Conservation (phyloP, 208 protist species). For the Trypanosoma platydactyli region DNA sequence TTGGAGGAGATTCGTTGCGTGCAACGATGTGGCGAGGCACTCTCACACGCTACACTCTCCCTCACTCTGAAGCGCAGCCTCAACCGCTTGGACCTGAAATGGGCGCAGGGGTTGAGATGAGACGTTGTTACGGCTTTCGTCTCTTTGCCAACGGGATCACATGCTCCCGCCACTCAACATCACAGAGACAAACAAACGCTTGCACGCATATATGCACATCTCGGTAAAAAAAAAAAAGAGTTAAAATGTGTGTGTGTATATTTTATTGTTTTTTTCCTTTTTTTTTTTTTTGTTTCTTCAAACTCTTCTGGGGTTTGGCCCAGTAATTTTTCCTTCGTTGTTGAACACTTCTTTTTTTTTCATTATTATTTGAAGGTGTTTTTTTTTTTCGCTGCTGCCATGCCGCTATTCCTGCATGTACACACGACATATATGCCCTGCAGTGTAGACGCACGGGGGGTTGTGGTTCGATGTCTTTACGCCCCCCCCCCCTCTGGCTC, state of each 20-base stretch:
- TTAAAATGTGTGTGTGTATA: slow-evolving; percentile 2
- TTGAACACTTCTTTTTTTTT: background rate
- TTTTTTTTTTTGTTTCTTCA: background rate
- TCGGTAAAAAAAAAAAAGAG: too few species aligned
- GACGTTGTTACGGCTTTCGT: too few species aligned
- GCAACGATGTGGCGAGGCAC: slow-evolving; percentile 14
- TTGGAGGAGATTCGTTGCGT: slow-evolving; percentile 21
- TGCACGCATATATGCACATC: too few species aligned
- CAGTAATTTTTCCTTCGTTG: background rate
- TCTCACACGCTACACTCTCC: background rate
- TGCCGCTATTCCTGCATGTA: too few species aligned
- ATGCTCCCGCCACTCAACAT: too few species aligned
- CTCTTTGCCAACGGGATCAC: too few species aligned
- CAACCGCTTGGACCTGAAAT: background rate
- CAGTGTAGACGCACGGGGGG: background rate
- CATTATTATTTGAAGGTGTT: background rate
- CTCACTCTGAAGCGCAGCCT: background rate
- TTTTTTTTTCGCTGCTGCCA: background rate
- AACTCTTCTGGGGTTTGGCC: slow-evolving; percentile 11
- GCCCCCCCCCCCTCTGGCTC: too few species aligned
- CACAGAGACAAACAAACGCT: too few species aligned
- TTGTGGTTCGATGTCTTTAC: too few species aligned
- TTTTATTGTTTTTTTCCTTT: slow-evolving; percentile 1
- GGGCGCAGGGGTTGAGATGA: background rate
- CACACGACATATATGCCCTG: too few species aligned